Conservation (phyloP, 495 filamentous ascomycete species). For the Lentithecium fluviatile region DNA sequence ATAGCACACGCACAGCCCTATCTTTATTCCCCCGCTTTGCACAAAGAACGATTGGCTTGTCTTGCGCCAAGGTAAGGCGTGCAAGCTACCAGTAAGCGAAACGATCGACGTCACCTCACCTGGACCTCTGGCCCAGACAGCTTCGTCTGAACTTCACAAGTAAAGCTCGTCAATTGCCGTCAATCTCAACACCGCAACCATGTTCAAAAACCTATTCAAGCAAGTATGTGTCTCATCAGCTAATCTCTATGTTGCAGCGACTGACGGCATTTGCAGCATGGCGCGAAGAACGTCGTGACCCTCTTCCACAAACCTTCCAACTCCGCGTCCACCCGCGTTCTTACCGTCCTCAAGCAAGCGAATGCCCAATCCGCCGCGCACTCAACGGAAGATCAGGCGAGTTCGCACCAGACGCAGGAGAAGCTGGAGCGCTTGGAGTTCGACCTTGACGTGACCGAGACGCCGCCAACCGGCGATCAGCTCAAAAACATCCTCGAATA, state of each 20-base stretch:
- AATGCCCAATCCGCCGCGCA: slow-evolving; percentile 58
- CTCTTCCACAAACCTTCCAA: slow-evolving; percentile 83
- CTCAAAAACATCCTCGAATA: slow-evolving; percentile 86
- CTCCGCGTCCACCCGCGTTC: slow-evolving; percentile 62
- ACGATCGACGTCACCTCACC: slow-evolving; percentile 28
- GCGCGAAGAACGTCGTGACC: slow-evolving; percentile 73
- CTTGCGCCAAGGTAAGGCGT: slow-evolving; percentile 10
- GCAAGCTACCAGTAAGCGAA: no score
- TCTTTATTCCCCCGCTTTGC: no score
- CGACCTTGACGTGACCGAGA: slow-evolving; percentile 81
- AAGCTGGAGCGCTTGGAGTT: slow-evolving; percentile 64
- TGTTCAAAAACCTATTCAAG: slow-evolving; percentile 44
- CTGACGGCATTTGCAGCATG: slow-evolving; percentile 35
- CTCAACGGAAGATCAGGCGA: slow-evolving; percentile 67
- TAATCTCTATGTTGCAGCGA: not conserved
- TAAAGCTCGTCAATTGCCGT: not conserved
- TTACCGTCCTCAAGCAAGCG: slow-evolving; percentile 71
- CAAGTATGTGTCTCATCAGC: slow-evolving; percentile 32
- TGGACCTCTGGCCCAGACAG: not conserved
- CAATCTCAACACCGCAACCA: not conserved
- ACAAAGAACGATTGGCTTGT: no score
- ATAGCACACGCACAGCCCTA: no score
- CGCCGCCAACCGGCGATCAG: slow-evolving; percentile 78
- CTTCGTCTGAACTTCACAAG: not conserved
- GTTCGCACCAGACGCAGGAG: slow-evolving; percentile 56